Conservation (phyloP, 164 flowering plant species). For the Cinnamomum chago region DNA sequence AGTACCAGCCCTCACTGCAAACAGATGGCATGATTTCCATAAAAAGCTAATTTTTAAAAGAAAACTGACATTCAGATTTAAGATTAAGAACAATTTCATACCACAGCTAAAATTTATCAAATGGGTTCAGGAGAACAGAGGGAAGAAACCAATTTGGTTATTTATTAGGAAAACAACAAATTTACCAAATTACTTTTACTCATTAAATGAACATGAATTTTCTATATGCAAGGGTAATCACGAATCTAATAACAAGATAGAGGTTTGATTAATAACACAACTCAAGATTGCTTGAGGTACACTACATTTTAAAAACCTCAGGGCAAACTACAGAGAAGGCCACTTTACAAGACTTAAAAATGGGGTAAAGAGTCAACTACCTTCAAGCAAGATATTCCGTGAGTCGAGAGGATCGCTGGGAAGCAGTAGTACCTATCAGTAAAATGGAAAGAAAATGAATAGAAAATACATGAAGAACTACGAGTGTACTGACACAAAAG, state of each 20-base stretch:
- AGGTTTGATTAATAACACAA: background rate
- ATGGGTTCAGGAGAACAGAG: background rate
- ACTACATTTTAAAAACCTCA: background rate
- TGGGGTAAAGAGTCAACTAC: slow-evolving; percentile 29
- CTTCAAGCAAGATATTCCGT: slow-evolving; percentile 95
- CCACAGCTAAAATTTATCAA: background rate
- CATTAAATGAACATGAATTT: background rate
- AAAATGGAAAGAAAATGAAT: slow-evolving; percentile 8
- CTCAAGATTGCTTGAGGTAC: background rate
- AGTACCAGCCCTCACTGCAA: slow-evolving; percentile 94
- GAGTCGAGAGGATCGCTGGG: slow-evolving; percentile 96
- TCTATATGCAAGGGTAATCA: background rate
- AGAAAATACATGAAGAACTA: slow-evolving; percentile 3
- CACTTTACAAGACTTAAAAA: background rate
- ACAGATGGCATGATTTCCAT: background rate
- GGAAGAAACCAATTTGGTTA: background rate
- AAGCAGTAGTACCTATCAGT: slow-evolving; percentile 57
- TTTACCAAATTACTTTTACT: background rate
- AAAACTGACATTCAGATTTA: background rate
- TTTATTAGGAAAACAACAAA: background rate
- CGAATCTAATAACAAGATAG: background rate
- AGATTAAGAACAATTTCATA: background rate
- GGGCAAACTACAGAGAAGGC: background rate
- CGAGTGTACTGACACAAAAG: background rate
- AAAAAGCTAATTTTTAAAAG: background rate